phyloP scores from a whole-genome alignment of 1,139 yeast species.

The Dujonia santamariae region DNA sequence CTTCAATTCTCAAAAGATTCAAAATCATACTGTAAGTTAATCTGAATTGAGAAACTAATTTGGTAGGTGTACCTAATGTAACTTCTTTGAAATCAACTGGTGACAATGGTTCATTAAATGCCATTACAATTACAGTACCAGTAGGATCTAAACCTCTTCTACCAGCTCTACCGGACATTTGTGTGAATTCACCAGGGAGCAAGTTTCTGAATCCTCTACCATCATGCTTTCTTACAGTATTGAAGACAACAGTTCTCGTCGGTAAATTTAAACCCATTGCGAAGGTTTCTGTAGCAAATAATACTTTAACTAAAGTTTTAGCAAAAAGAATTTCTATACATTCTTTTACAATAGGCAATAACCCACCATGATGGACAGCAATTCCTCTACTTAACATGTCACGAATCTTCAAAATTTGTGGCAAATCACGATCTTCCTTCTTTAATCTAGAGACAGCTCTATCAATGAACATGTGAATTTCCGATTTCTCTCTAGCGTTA shows the following conservation, averaged over 20 bases:
- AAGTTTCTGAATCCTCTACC: slow-evolving; percentile 79
- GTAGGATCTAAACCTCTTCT: slow-evolving; percentile 92
- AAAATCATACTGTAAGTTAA: slow-evolving; percentile 94
- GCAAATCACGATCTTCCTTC: slow-evolving; percentile 88
- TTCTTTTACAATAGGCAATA: slow-evolving; percentile 92
- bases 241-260: slow-evolving; percentile 91
- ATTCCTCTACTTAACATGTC: slow-evolving; percentile 87
- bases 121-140: slow-evolving; percentile 96
- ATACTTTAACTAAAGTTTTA: slow-evolving; percentile 77
- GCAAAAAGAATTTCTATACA: slow-evolving; percentile 91
- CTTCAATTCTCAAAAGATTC: slow-evolving; percentile 87
- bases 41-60: slow-evolving; percentile 86
- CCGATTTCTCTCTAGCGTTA: slow-evolving; percentile 79
- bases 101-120: slow-evolving; percentile 68
- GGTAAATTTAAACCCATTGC: slow-evolving; percentile 98
- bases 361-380: slow-evolving; percentile 97
- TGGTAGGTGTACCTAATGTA: slow-evolving; percentile 84
- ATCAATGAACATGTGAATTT: slow-evolving; percentile 89
- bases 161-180: slow-evolving; percentile 99
- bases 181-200: slow-evolving; percentile 95
- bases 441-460: slow-evolving; percentile 83
- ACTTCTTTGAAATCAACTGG: slow-evolving; percentile 69
- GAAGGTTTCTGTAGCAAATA: slow-evolving; percentile 97
- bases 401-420: slow-evolving; percentile 80
- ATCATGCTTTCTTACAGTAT: slow-evolving; percentile 83